Evolutionary conservation across 2,329 filamentous ascomycete genomes (phyloP), one percentile per base, ranked within the genome.

Genomic region (Trematosphaeria pertusa): DNA sequence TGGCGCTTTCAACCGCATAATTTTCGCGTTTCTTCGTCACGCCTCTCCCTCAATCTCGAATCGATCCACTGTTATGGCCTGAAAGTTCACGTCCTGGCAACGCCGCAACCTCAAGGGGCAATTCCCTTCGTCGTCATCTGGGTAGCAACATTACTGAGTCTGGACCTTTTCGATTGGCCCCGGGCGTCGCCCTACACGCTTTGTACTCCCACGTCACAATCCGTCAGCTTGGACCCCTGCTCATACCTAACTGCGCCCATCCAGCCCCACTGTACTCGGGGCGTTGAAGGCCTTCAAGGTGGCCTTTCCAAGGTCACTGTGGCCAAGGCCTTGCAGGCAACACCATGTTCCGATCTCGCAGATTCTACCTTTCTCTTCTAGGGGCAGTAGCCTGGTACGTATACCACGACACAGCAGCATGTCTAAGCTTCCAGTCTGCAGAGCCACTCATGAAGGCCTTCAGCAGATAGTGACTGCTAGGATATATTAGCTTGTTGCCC

Each of bases 301-400:
- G n/a, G n/a, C n/a, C n/a, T n/a, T n/a, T n/a, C n/a, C n/a, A n/a
- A n/a, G n/a, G n/a, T n/a, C n/a, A n/a, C n/a, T n/a, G n/a, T n/a
- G n/a, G n/a, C n/a, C n/a, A n/a, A n/a, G n/a, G n/a, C n/a, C n/a
- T n/a, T n/a, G n/a, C n/a, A n/a, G n/a, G n/a, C n/a, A 35, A 33
- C 42, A 55, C 48, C 44, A 63, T 59, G 55, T 50, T 50, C 46
- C 38, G 56, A 47, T 64, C 64, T 57, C 63, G 62, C 41, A 64
- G 60, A 46, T 54, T 59, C 35, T 69, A 59, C 45, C 51, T 67
- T 43, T 69, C 63, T 32, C 53, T 70, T 37, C 45, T 73, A 6
- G 65, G 70, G 14, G 56, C 61, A 30, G 46, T 68, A 18, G 63
- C 71, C 21, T 64, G 65, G 50, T n/a, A n/a, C n/a, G n/a, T n/a